These are phyloP conservation scores for Oleoguttula mirabilis DNA, from an alignment of 495 filamentous ascomycete species.

Conservation along the genomic window DNA sequence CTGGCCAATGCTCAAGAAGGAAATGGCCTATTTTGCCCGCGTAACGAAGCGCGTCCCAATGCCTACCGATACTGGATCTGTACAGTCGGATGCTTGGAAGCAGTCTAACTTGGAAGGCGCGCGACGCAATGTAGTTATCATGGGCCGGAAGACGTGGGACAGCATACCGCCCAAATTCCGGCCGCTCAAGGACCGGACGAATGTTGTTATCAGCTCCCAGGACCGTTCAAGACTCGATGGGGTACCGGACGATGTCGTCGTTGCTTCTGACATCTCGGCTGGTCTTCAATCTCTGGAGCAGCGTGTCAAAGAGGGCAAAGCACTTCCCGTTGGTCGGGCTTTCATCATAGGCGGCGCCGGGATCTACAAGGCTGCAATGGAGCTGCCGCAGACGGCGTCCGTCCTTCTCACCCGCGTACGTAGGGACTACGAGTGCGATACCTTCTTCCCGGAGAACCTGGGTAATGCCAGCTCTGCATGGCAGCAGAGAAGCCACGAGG, in stretches of 20 bases:
- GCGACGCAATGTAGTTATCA: slow-evolving; percentile 70
- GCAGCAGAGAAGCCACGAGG: slow-evolving; percentile 36
- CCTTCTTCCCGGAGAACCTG: slow-evolving; percentile 60
- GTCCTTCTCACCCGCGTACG: slow-evolving; percentile 54
- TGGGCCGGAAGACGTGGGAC: slow-evolving; percentile 95
- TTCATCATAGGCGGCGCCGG: slow-evolving; percentile 87
- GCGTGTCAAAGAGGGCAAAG: slow-evolving; percentile 15
- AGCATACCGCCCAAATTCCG: slow-evolving; percentile 63
- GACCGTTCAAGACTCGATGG: slow-evolving; percentile 21
- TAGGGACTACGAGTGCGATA: slow-evolving; percentile 72
- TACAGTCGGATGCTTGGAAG: slow-evolving; percentile 10
- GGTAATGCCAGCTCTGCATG: slow-evolving; percentile 33
- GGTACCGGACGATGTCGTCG: slow-evolving; percentile 22
- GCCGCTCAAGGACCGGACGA: slow-evolving; percentile 66
- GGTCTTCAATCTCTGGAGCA: slow-evolving; percentile 39
- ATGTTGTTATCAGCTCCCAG: slow-evolving; percentile 60
- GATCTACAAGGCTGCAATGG: slow-evolving; percentile 63
- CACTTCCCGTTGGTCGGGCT: slow-evolving; percentile 36
- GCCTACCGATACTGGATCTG: slow-evolving; percentile 20
- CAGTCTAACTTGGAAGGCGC: slow-evolving; percentile 8
- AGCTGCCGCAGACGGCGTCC: slow-evolving; percentile 23
- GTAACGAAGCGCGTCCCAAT: slow-evolving; percentile 58
- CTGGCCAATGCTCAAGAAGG: slow-evolving; percentile 74
- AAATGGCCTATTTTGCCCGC: slow-evolving; percentile 91
- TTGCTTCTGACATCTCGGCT: slow-evolving; percentile 36